phyloP scores from a whole-genome alignment of 2,329 filamentous ascomycete species.

The Colletotrichum cereale region DNA sequence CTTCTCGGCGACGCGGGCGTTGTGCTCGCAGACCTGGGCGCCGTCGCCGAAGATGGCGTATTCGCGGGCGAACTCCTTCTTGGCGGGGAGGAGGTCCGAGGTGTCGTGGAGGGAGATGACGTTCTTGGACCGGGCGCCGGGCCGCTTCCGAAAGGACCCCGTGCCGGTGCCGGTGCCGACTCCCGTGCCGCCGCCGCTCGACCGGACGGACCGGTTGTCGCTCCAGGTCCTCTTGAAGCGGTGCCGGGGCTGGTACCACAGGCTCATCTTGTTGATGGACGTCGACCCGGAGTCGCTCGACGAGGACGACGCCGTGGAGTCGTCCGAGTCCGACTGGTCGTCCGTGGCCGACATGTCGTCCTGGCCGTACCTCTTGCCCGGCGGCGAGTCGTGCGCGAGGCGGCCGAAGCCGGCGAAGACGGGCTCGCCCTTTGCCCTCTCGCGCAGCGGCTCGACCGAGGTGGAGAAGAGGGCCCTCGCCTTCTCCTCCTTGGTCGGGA shows the following conservation, averaged over 20 bases:
- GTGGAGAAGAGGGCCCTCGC: constrained; percentile 63
- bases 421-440: constrained; percentile 65
- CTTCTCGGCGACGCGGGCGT: constrained; percentile 81
- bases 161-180: constrained; percentile 64
- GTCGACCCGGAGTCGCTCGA: constrained; percentile 74
- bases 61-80: constrained; percentile 78
- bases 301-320: constrained; percentile 61
- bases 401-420: constrained; percentile 70
- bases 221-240: constrained; percentile 68
- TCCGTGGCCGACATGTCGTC: constrained; percentile 66
- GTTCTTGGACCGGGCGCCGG: constrained; percentile 69
- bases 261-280: constrained; percentile 69
- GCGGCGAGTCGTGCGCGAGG: constrained; percentile 63
- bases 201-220: constrained; percentile 69
- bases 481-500: constrained; percentile 75
- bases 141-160: constrained; percentile 58
- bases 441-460: constrained; percentile 58
- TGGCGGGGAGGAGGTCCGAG: constrained; percentile 80
- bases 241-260: constrained; percentile 67
- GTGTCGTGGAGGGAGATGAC: constrained; percentile 81
- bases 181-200: constrained; percentile 71
- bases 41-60: constrained; percentile 89
- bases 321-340: constrained; percentile 64
- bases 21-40: constrained; percentile 85
- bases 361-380: constrained; percentile 59